Percentiles rank a stretch among this genome's conserved stretches.
phyloP scores from a whole-genome alignment of 306 rosid species.

The Sechiopsis laciniata region DNA sequence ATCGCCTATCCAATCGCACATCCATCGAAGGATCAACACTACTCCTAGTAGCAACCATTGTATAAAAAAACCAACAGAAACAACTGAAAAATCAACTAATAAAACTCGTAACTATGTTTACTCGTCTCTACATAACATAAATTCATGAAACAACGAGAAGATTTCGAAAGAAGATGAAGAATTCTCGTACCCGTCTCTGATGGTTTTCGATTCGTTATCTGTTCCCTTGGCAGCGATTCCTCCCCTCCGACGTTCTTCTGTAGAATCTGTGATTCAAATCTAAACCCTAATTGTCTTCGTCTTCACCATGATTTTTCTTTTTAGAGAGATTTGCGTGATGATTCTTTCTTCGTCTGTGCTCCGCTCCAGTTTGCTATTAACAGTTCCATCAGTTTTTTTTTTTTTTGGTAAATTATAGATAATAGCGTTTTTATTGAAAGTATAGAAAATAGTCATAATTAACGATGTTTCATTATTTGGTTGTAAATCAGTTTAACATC shows the following conservation, averaged over 20 bases:
- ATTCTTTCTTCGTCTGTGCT: not conserved
- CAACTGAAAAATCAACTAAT: not conserved
- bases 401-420: too few relatives aligned
- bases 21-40: not conserved
- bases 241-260: not conserved
- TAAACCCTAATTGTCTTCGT: not conserved
- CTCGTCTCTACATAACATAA: not conserved
- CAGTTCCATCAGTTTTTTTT: too few relatives aligned
- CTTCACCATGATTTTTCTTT: not conserved
- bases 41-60: slow-evolving; percentile 4
- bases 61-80: not conserved
- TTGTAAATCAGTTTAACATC: too few relatives aligned
- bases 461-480: too few relatives aligned
- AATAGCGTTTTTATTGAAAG: too few relatives aligned
- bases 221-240: not conserved
- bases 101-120: not conserved
- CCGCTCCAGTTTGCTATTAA: not conserved
- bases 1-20: slow-evolving; percentile 9
- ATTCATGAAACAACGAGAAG: not conserved
- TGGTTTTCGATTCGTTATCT: not conserved
- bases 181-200: not conserved
- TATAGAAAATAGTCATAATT: too few relatives aligned
- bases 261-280: not conserved
- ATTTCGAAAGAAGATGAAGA: slow-evolving; percentile 10
- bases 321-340: too few relatives aligned